These are phyloP conservation scores for Leccinum variicolor DNA, from an alignment of 768 basidiomycete species.

Conservation along the genomic window DNA sequence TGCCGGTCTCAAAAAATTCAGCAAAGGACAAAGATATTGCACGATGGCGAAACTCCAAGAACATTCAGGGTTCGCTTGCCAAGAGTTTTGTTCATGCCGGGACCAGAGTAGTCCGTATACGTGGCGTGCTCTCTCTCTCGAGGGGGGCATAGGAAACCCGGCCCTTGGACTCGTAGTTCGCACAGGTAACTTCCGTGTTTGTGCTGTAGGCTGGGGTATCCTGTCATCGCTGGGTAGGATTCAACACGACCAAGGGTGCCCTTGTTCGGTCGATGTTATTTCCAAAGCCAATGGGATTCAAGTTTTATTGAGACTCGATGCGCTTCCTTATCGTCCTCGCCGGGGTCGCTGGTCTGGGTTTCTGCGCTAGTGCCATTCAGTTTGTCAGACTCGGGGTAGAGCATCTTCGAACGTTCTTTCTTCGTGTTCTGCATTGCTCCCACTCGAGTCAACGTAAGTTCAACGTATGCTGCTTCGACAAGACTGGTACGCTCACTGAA, in stretches of 20 bases:
- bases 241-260: constrained; percentile 97
- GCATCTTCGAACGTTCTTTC: neutral
- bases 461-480: constrained; percentile 98
- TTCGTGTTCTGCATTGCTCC: constrained; percentile 76
- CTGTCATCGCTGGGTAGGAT: constrained; percentile 48
- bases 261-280: constrained; percentile 96
- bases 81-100: constrained; percentile 89
- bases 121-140: constrained; percentile 56
- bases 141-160: constrained; percentile 51
- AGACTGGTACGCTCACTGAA: constrained; percentile 97
- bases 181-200: constrained; percentile 55
- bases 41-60: constrained; percentile 65
- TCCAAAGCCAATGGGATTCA: constrained; percentile 98
- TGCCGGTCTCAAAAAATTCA: constrained; percentile 90
- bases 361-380: constrained; percentile 87
- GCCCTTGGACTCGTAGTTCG: constrained; percentile 82
- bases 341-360: constrained; percentile 88
- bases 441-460: constrained; percentile 90
- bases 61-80: constrained; percentile 56
- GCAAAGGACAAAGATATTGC: constrained; percentile 75
- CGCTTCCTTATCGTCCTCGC: constrained; percentile 90
- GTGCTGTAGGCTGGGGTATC: neutral
- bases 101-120: constrained; percentile 84
- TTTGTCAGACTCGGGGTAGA: constrained; percentile 85
- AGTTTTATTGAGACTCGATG: constrained; percentile 92